phyloP scores from a whole-genome alignment of 192 early-diverging fungal genomes.

The Mortierella alpina region DNA sequence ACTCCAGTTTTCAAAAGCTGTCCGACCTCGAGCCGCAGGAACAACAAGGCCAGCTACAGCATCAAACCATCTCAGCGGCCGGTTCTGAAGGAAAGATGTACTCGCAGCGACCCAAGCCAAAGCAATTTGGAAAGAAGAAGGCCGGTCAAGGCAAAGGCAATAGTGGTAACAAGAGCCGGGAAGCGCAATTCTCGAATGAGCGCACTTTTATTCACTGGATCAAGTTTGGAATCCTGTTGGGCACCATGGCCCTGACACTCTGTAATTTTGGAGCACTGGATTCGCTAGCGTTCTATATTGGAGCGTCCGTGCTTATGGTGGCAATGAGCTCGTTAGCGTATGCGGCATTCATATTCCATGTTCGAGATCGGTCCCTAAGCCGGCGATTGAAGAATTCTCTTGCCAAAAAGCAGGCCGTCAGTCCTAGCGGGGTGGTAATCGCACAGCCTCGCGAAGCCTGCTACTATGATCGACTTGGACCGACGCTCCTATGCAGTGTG shows the following conservation, averaged over 20 bases:
- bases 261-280: slow-evolving; percentile 77
- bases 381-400: slow-evolving; percentile 61
- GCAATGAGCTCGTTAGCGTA: slow-evolving; percentile 55
- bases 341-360: slow-evolving; percentile 72
- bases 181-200: slow-evolving; percentile 94
- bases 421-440: not conserved
- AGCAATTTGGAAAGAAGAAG: slow-evolving; percentile 19
- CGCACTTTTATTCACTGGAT: slow-evolving; percentile 87
- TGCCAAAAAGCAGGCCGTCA: slow-evolving; percentile 69
- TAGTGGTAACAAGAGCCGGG: slow-evolving; percentile 63
- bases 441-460: slow-evolving; percentile 40
- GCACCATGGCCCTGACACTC: slow-evolving; percentile 71
- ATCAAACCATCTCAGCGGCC: slow-evolving; percentile 4
- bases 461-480: slow-evolving; percentile 80
- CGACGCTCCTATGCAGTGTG: slow-evolving; percentile 73
- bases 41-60: not conserved
- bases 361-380: slow-evolving; percentile 68
- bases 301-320: slow-evolving; percentile 14
- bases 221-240: slow-evolving; percentile 78
- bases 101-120: slow-evolving; percentile 13
- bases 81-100: slow-evolving; percentile 24
- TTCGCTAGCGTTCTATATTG: slow-evolving; percentile 23
- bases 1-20: not conserved
- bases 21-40: not conserved
- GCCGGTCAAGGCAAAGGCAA: slow-evolving; percentile 4